Evolutionary conservation across 2,329 filamentous ascomycete species (phyloP), one percentile per base, ranked within the genome.

Genomic region (Xylaria arbuscula): DNA sequence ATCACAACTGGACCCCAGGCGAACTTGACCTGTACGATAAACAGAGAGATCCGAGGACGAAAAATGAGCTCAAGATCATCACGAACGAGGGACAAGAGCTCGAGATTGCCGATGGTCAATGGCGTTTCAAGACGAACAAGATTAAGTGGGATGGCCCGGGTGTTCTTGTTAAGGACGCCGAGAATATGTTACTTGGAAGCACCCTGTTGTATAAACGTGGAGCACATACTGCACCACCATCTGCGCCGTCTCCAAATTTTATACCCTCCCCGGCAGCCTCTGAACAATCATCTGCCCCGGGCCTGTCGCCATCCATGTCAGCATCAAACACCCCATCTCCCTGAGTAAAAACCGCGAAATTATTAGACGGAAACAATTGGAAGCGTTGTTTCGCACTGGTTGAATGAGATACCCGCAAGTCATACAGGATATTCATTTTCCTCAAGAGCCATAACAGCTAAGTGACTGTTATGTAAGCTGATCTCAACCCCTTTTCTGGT

Each of bases 1-100:
- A 87, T 60, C 78, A 80, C 2, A 74, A 74, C 3, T 87, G 84
- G 84, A 74, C 76, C 5, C 79, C 80, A 6, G 66, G 74, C 8
- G 73, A 76, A 58, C 63, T 71, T 8, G 73, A 77, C 34, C 40
- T 71, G n/a, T 76, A 75, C 34, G 56, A 75, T 22, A 71, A 42
- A 45, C 58, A 74, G 42, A 66, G 67, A 19, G 72, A 78, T 58
- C 75, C 75, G 10, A 64, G 69, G 55, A 48, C 66, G 19, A 67
- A 72, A 45, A 69, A 61, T 1, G 72, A 74, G 10, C 70, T 73
- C 10, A 71, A 66, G 19, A 19, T 76, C 9, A 64, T 72, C 50
- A 67, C 69, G 47, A 72, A 73, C 19, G 58, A 69, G 11, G 72
- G 72, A 1, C 40, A 48, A 10, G 72, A 76, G 65, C 1, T 74